Percentiles rank a stretch among this genome's conserved stretches.
phyloP scores from a whole-genome alignment of 768 basidiomycete species.

The Lactarius hatsudake region DNA sequence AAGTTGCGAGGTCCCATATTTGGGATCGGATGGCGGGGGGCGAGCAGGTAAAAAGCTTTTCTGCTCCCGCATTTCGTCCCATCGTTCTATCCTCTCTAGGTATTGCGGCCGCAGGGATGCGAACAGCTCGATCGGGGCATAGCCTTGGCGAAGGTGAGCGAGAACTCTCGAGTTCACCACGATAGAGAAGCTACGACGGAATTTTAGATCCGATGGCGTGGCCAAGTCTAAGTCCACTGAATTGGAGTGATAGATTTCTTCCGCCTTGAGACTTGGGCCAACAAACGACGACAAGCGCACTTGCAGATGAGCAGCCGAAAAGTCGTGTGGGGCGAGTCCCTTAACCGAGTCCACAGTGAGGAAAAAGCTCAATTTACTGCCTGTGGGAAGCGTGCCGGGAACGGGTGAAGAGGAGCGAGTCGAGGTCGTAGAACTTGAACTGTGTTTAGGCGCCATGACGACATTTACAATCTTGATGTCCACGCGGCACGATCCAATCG shows the following conservation, averaged over 20 bases:
- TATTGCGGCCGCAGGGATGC: constrained; percentile 79
- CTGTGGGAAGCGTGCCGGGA: constrained; percentile 62
- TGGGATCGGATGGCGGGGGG: constrained; percentile 37
- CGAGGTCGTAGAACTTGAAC: constrained; percentile 58
- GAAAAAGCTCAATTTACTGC: constrained; percentile 82
- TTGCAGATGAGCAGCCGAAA: constrained; percentile 82
- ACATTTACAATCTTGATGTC: constrained; percentile 79
- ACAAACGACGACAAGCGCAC: constrained; percentile 84
- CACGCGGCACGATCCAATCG: constrained; percentile 91
- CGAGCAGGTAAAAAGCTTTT: constrained; percentile 40
- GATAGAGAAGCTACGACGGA: constrained; percentile 80
- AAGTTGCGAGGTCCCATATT: constrained; percentile 46
- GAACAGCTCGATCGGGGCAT: constrained; percentile 89
- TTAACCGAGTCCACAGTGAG: constrained; percentile 84
- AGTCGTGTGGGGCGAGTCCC: constrained; percentile 88
- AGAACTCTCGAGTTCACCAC: constrained; percentile 72
- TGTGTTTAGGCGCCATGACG: constrained; percentile 55
- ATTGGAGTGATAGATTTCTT: constrained; percentile 80
- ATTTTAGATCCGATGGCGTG: constrained; percentile 75
- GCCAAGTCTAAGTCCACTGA: constrained; percentile 70
- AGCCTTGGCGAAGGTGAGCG: constrained; percentile 67
- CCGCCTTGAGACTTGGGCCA: constrained; percentile 62
- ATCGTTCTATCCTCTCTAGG: constrained; percentile 83
- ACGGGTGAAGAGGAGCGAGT: constrained; percentile 76
- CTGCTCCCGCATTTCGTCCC: constrained; percentile 91